Base-by-base conservation (phyloP, 2,329 filamentous ascomycete species). In the Ceratocystis eucalypticola region DNA sequence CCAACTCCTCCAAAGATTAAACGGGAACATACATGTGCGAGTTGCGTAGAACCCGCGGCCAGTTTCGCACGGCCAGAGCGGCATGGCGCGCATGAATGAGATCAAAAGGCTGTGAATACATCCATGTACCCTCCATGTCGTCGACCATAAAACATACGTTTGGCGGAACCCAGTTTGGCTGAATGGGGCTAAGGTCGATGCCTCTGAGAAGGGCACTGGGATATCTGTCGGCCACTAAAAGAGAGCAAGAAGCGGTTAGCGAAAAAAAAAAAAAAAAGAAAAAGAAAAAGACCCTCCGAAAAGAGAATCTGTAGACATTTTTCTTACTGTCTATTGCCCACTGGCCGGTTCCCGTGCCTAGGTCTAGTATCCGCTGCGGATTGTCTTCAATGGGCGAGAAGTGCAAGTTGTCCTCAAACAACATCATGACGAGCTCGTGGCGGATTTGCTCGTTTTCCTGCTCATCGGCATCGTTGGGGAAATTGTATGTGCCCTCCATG, bases 61-160 rank as follows among this genome's bases (percentile, higher is more conserved):
- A 85, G 70, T 85, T 77, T 62, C 77, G 80, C 67, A 85, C 80
- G 1, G 79, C 81, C 76, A 80, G 78, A 15, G 81, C 79, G 1
- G 81, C 80, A 66, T 82, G 79, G 2, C 84, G 77, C n/a, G 80
- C 79, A 71, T 86, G 83, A 44, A 86, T 79, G 67, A 84, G 84
- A 71, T 86, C 83, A 65, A 84, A 86, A 64, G 80, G 77, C 68
- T 83, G 78, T 3, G 72, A 71, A 68, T 83, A 78, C 17, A 83
- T 72, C 83, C 83, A 86, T 3, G 77, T 76, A 66, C 77, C 78
- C 72, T 85, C 82, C 30, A 81, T 77, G 69, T 85, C 83, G 67
- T 85, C 83, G 10, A 85, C 76, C 71, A 82, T 74, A 69, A 84
- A 84, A 28, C 76, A 76, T 22, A 83, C 77, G 69, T 84, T 84